Conservation (phyloP, 805 yeast genomes). For the Lipomyces chichibuensis region DNA sequence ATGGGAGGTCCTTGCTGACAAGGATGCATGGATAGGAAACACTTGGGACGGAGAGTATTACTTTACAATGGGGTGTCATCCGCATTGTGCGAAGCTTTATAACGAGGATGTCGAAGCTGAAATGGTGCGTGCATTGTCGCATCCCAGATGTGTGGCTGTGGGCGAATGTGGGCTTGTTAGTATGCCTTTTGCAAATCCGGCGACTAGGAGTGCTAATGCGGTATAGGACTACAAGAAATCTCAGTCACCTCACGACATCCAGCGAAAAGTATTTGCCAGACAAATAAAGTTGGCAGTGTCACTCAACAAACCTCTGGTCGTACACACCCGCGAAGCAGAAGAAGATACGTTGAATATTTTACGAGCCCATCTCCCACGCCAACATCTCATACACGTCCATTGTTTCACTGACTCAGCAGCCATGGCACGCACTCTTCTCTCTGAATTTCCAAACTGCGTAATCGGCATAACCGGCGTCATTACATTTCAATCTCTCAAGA, state of each 20-base stretch:
- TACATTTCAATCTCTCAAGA: constrained; percentile 23
- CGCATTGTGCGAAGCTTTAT: constrained; percentile 24
- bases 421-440: constrained; percentile 23
- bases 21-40: constrained; percentile 5
- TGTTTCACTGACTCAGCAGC: constrained; percentile 30
- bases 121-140: constrained; percentile 24
- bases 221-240: constrained; percentile 28
- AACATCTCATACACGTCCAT: constrained; percentile 26
- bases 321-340: constrained; percentile 33
- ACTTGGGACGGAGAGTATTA: constrained; percentile 27
- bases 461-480: constrained; percentile 34
- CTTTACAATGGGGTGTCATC: constrained; percentile 34
- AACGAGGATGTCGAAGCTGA: constrained; percentile 14
- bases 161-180: constrained; percentile 33
- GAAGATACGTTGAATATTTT: constrained; percentile 23
- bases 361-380: constrained; percentile 14
- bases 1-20: constrained; percentile 16
- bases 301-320: constrained; percentile 23
- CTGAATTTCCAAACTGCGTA: constrained; percentile 24
- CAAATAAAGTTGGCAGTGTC: constrained; percentile 23
- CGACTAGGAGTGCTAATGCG: not conserved
- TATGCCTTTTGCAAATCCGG: not conserved
- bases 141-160: constrained; percentile 30
- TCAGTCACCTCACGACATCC: constrained; percentile 21
- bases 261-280: constrained; percentile 21